These are phyloP conservation scores for Wickerhamomyces pijperi DNA, from an alignment of 805 yeast species.

Conservation along the genomic window DNA sequence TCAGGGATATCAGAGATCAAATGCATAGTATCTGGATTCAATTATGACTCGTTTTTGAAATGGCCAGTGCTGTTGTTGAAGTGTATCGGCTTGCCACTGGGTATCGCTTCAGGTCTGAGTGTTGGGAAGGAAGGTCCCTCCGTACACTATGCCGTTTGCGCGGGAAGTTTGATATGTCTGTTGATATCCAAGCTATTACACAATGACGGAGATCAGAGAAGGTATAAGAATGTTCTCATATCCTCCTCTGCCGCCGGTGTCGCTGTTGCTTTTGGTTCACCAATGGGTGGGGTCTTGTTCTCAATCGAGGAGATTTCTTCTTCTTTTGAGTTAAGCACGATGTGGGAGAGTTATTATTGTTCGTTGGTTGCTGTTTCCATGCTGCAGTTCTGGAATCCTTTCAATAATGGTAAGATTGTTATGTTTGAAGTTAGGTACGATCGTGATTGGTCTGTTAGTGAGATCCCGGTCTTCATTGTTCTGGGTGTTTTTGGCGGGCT, in stretches of 20 bases:
- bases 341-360: constrained; percentile 89
- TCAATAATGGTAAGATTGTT: constrained; percentile 89
- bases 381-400: constrained; percentile 76
- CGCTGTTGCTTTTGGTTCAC: constrained; percentile 95
- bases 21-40: constrained; percentile 86
- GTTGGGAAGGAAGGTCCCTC: constrained; percentile 98
- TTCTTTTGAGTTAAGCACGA: constrained; percentile 60
- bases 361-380: constrained; percentile 80
- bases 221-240: constrained; percentile 31
- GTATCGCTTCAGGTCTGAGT: constrained; percentile 86
- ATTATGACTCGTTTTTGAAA: constrained; percentile 64
- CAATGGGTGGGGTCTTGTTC: constrained; percentile 93
- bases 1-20: constrained; percentile 96
- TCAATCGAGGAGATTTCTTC: constrained; percentile 84
- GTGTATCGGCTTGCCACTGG: constrained; percentile 72
- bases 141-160: constrained; percentile 95
- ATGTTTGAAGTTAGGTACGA: constrained; percentile 87
- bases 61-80: constrained; percentile 65
- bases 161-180: constrained; percentile 38
- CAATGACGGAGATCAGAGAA: constrained; percentile 6
- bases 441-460: constrained; percentile 77
- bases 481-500: constrained; percentile 88
- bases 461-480: constrained; percentile 66
- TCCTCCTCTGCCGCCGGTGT: constrained; percentile 98
- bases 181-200: constrained; percentile 12